Percentiles rank a stretch among this genome's conserved stretches.
phyloP scores from a whole-genome alignment of 116 monocot genomes.

The Zostera marina region DNA sequence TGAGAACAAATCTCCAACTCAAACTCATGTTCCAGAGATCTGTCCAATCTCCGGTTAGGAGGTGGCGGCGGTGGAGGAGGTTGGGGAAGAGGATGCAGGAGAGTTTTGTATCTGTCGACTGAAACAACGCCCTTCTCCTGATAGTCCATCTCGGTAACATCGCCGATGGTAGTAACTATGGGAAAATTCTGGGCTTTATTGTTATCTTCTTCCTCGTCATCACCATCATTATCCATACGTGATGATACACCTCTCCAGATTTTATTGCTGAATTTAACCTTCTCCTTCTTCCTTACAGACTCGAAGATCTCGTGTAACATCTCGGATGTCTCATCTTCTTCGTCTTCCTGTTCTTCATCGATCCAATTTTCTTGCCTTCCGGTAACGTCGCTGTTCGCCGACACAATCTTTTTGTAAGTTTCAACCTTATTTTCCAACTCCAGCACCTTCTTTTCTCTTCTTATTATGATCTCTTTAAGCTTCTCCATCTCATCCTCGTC shows the following conservation, averaged over 20 bases:
- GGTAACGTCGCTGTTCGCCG: constrained; percentile 1
- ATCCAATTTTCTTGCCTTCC: not conserved
- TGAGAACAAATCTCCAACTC: not conserved
- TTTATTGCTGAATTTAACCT: not conserved
- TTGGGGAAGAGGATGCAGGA: not conserved
- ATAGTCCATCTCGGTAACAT: constrained; percentile 16
- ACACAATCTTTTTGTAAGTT: constrained; percentile 24
- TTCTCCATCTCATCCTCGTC: constrained; percentile 76
- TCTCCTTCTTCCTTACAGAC: constrained; percentile 19
- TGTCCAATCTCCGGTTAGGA: not conserved
- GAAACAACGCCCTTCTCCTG: constrained; percentile 29
- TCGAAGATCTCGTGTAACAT: constrained; percentile 19
- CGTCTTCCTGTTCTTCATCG: constrained; percentile 9
- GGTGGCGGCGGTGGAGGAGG: too few species aligned
- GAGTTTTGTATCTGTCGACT: constrained; percentile 10
- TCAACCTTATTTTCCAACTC: constrained; percentile 60
- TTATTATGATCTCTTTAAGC: constrained; percentile 73
- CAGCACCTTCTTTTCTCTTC: constrained; percentile 56
- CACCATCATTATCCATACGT: not conserved
- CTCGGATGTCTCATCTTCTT: constrained; percentile 14
- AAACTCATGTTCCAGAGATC: not conserved
- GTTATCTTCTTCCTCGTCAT: too few species aligned
- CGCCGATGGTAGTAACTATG: not conserved
- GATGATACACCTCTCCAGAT: not conserved
- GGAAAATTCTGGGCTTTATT: not conserved